These are phyloP conservation scores for Aspergillus sp. DNA, from an alignment of 2,329 filamentous ascomycete species.

Conservation along the genomic window DNA sequence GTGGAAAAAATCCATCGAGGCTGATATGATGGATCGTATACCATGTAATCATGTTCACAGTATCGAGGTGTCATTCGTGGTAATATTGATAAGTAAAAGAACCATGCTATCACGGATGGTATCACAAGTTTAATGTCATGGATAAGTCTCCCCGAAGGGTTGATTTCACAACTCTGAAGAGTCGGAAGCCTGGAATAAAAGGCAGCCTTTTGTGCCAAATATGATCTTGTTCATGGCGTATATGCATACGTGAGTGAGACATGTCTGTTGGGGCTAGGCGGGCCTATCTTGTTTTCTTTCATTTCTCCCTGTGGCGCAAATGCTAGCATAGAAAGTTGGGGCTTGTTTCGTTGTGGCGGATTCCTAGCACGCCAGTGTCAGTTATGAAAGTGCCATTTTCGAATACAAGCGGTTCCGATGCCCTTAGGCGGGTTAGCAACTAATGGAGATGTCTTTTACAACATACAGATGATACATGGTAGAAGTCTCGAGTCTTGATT, in stretches of 20 bases:
- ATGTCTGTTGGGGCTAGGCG: constrained; percentile 34
- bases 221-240: constrained; percentile 13
- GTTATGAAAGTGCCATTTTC: background rate
- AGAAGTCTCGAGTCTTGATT: too few relatives aligned
- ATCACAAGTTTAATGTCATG: background rate
- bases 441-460: background rate
- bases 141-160: constrained; percentile 26
- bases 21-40: too few relatives aligned
- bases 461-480: too few relatives aligned
- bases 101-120: background rate
- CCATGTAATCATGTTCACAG: too few relatives aligned
- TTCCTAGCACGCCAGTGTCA: too few relatives aligned
- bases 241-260: constrained; percentile 38
- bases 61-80: too few relatives aligned
- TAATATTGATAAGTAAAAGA: background rate
- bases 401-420: background rate
- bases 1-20: too few relatives aligned
- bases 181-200: constrained; percentile 40
- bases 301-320: too few relatives aligned
- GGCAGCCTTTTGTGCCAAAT: constrained; percentile 33
- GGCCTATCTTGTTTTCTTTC: too few relatives aligned
- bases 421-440: background rate
- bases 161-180: constrained; percentile 43
- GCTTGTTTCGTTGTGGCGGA: too few relatives aligned
- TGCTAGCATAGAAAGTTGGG: too few relatives aligned